Evolutionary conservation across 306 rosid genomes (phyloP).

Genomic region (Malus asiatica): DNA sequence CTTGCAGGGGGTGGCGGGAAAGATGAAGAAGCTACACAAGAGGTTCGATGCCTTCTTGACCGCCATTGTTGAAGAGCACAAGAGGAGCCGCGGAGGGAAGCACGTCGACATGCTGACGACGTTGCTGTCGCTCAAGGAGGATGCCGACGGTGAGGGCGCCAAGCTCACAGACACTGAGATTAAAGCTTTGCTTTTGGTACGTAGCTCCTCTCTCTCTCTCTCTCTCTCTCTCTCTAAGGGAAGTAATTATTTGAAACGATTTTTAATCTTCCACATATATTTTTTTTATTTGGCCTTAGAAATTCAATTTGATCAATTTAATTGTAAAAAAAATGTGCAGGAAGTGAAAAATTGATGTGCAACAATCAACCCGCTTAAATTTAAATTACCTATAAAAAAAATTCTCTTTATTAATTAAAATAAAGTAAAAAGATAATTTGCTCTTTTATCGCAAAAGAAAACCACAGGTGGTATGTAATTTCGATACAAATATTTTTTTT

Average conservation of each 20-base stretch:
- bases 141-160: slow-evolving; percentile 27
- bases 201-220: not conserved
- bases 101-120: slow-evolving; percentile 48
- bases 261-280: no score
- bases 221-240: not conserved
- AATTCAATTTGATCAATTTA: no score
- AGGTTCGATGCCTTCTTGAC: slow-evolving; percentile 56
- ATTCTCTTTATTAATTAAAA: no score
- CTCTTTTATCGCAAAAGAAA: no score
- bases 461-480: accelerated
- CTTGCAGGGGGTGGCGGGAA: slow-evolving; percentile 48
- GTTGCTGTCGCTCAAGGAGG: slow-evolving; percentile 39
- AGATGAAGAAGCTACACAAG: slow-evolving; percentile 57
- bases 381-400: no score
- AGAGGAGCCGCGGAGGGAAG: slow-evolving; percentile 2
- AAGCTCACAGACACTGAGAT: slow-evolving; percentile 53
- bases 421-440: no score
- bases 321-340: no score
- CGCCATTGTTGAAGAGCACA: slow-evolving; percentile 47
- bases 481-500: no score
- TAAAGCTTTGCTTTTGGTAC: slow-evolving; percentile 66
- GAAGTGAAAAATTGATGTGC: no score
- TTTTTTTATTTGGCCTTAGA: no score
- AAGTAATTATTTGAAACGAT: no score
- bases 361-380: no score